Percentiles rank a stretch among this genome's conserved stretches.
These are phyloP conservation scores for Heteromeles arbutifolia DNA, from an alignment of 306 rosid genomes.

Conservation along the genomic window DNA sequence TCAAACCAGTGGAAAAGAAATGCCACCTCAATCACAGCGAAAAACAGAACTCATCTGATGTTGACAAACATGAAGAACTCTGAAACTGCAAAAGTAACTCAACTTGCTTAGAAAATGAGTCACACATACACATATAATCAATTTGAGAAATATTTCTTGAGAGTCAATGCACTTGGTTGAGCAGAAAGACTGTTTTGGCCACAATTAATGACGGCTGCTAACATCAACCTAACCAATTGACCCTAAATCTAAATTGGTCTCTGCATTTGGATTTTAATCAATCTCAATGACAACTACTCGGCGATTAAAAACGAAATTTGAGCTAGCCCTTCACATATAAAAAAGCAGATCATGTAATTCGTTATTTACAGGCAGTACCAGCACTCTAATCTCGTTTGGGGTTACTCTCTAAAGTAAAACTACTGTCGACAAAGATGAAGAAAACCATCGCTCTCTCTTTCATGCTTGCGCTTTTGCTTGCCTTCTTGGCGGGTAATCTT, in stretches of 20 bases:
- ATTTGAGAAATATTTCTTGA: neutral
- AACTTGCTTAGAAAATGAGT: neutral
- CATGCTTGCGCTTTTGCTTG: too few species aligned
- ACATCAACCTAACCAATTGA: neutral
- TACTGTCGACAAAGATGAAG: too few species aligned
- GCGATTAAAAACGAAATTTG: neutral
- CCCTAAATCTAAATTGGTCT: neutral
- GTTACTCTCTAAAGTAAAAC: neutral
- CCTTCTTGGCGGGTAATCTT: too few species aligned
- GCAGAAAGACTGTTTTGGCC: neutral
- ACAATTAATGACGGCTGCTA: neutral
- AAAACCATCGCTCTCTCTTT: too few species aligned
- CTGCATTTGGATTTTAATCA: neutral
- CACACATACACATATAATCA: neutral
- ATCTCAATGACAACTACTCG: neutral
- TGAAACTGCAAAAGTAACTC: too few species aligned
- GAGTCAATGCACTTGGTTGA: neutral
- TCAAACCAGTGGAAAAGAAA: neutral
- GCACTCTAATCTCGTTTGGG: neutral
- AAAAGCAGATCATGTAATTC: neutral
- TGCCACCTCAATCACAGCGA: too few species aligned
- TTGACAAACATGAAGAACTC: neutral
- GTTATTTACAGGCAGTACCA: neutral
- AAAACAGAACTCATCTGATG: too few species aligned
- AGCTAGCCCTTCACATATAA: neutral